These are phyloP conservation scores for Calcarisporium arbuscula DNA, from an alignment of 2,329 filamentous ascomycete genomes.

Conservation along the genomic window DNA sequence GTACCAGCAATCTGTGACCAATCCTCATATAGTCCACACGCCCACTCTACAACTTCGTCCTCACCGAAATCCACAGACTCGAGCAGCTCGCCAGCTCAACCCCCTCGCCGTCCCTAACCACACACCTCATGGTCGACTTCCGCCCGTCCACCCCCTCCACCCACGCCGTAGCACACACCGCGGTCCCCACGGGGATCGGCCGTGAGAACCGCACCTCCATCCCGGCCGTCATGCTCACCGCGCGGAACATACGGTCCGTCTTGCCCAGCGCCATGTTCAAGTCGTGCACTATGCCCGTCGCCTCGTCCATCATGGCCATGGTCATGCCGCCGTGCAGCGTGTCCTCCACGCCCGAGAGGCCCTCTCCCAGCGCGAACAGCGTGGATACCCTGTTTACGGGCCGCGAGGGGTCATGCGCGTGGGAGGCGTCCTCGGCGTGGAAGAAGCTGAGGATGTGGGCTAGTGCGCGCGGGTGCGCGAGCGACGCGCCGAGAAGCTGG, in stretches of 20 bases:
- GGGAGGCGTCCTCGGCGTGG: slow-evolving; percentile 17
- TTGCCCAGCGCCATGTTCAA: slow-evolving; percentile 28
- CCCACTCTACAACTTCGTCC: slow-evolving; percentile 18
- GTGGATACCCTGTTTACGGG: slow-evolving; percentile 22
- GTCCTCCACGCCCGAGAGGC: slow-evolving; percentile 24
- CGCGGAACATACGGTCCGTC: slow-evolving; percentile 18
- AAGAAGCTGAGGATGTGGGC: slow-evolving; percentile 29
- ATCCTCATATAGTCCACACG: neutral
- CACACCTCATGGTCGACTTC: slow-evolving; percentile 24
- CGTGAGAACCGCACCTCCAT: slow-evolving; percentile 28
- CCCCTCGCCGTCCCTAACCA: slow-evolving; percentile 23
- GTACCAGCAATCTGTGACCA: too few relatives aligned
- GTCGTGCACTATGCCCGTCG: slow-evolving; percentile 28
- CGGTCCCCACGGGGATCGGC: slow-evolving; percentile 21
- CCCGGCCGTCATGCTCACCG: slow-evolving; percentile 25
- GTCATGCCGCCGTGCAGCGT: slow-evolving; percentile 31
- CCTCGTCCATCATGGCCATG: slow-evolving; percentile 29
- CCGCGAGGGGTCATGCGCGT: slow-evolving; percentile 16
- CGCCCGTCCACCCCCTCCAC: slow-evolving; percentile 25
- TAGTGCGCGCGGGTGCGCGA: slow-evolving; percentile 21
- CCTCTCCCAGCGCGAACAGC: slow-evolving; percentile 26
- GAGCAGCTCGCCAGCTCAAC: slow-evolving; percentile 21
- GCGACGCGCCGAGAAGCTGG: slow-evolving; percentile 26
- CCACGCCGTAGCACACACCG: slow-evolving; percentile 23
- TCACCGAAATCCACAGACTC: slow-evolving; percentile 27